Conservation (phyloP, 257 asterid genomes). For the Solanum bukasovii region DNA sequence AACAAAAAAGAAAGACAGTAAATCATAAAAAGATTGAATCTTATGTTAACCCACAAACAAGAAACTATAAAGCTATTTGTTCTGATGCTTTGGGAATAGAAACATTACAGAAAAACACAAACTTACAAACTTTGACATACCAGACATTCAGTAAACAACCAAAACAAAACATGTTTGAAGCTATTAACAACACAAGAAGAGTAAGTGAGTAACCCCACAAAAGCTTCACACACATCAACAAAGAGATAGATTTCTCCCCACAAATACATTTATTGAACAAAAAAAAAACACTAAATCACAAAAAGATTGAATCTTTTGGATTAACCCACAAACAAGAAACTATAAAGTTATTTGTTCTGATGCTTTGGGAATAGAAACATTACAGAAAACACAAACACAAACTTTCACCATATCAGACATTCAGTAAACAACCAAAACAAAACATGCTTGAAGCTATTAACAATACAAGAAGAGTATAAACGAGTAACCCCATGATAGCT, state of each 20-base stretch:
- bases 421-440: neutral
- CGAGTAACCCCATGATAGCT: neutral
- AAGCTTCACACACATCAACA: neutral
- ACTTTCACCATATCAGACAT: neutral
- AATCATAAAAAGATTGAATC: conserved; percentile 11
- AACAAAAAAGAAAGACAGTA: neutral
- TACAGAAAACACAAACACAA: neutral
- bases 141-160: neutral
- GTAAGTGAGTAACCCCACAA: neutral
- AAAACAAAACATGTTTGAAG: neutral
- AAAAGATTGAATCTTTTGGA: conserved; percentile 15
- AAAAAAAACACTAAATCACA: neutral
- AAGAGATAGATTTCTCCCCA: neutral
- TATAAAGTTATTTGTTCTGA: neutral
- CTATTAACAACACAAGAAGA: neutral
- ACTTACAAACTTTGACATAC: neutral
- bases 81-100: neutral
- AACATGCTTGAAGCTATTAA: neutral
- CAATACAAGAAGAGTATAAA: neutral
- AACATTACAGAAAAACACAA: neutral
- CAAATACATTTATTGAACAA: neutral
- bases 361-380: neutral
- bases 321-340: neutral
- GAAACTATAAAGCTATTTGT: neutral
- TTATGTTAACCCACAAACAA: neutral